Conservation (phyloP, 83 land plant species). For the Diphasiastrum complanatum region DNA sequence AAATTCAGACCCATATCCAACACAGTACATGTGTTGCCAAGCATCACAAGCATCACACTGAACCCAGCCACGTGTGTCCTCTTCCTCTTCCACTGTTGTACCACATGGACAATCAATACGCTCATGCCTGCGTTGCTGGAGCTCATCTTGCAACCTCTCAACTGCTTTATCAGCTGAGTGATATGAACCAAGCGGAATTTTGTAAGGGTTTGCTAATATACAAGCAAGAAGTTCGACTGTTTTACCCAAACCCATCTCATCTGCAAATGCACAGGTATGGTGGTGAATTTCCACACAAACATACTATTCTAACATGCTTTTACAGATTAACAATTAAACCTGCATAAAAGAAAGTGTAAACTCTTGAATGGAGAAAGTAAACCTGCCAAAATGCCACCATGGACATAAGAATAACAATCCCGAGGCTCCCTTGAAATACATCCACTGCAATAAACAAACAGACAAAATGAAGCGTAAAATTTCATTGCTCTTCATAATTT, state of each 20-base stretch:
- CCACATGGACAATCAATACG: slow-evolving; percentile 94
- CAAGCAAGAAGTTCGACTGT: slow-evolving; percentile 95
- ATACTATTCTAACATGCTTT: background rate
- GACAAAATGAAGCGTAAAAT: slow-evolving; percentile 16
- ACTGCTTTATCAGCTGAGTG: slow-evolving; percentile 7
- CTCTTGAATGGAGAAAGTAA: slow-evolving; percentile 7
- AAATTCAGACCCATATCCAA: slow-evolving; percentile 40
- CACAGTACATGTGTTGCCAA: slow-evolving; percentile 97
- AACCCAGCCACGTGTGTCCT: slow-evolving; percentile 71
- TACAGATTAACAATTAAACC: background rate
- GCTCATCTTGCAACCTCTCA: slow-evolving; percentile 12
- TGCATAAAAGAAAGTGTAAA: slow-evolving; percentile 11
- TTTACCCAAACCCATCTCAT: slow-evolving; percentile 99
- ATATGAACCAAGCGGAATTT: slow-evolving; percentile 17
- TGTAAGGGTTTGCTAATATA: slow-evolving; percentile 62
- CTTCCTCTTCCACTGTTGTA: slow-evolving; percentile 52
- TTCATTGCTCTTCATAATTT: too few relatives aligned
- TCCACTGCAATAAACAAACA: slow-evolving; percentile 49
- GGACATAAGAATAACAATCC: slow-evolving; percentile 34
- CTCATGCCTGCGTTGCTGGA: slow-evolving; percentile 59
- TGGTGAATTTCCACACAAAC: background rate
- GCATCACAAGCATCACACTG: slow-evolving; percentile 98
- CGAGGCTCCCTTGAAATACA: slow-evolving; percentile 54
- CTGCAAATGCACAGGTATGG: slow-evolving; percentile 28
- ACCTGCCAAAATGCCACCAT: slow-evolving; percentile 96